Evolutionary conservation across 257 asterid genomes (phyloP), one percentile per base, ranked within the genome.

Genomic region (Gentiana straminea): DNA sequence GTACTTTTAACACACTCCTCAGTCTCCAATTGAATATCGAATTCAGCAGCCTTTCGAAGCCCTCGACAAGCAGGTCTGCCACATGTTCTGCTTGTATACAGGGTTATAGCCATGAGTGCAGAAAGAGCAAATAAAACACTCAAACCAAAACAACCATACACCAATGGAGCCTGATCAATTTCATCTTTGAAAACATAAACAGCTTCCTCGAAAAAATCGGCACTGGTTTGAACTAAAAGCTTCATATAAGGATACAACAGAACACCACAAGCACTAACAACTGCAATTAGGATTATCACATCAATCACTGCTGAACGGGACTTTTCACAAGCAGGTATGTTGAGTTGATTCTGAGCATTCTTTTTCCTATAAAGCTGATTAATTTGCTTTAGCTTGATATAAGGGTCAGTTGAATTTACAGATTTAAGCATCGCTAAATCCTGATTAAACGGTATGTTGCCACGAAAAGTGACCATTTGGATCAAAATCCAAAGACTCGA

Each of bases 11-110:
- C 84, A 63, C 75, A 71, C 49, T 92, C 95, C 66, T 81, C 94
- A 0, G 95, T 79, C 70, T 92, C 97, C 73, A 92, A 55, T 12
- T 81, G 95, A 52, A 92, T 92, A 60, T 92, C 98, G 58, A 92
- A 92, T 57, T 92, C 97, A 12, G 98, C 97, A 3, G 93, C 92
- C 50, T 81, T 80, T 0, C 73, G 60, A 3, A 92, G 94, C 73
- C 98, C 95, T 0, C 76, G 80, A 52, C 98, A 92, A 5, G 91
- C 86, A 1, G 75, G 68, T 65, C 66, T 84, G 64, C 97, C 94
- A 49, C 98, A 92, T 49, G 78, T 68, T 33, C 76, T 60, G 33
- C 77, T 79, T 1, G 81, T 74, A 65, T 77, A 88, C 2, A 81
- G 51, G 0, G 64, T 64, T 69, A 88, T 78, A 0, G 85, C 88